These are phyloP conservation scores for Nannochloris sp. DNA, from an alignment of 139 green algal genomes.

Conservation along the genomic window DNA sequence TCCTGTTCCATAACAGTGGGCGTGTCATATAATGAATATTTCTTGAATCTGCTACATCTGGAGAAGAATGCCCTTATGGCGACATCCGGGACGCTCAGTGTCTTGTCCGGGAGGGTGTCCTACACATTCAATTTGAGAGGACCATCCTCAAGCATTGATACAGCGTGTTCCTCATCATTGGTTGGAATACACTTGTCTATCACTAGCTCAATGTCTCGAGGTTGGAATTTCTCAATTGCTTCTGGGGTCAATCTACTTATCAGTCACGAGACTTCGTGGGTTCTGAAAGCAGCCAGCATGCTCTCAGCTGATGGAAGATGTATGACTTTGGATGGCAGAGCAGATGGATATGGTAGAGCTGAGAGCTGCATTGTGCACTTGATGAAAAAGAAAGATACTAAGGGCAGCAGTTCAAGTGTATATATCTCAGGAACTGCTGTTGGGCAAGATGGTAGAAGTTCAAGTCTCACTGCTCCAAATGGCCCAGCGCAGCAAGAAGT, in stretches of 20 bases:
- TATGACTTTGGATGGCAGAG: conserved; percentile 67
- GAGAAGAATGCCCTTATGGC: conserved; percentile 24
- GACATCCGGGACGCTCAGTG: conserved; percentile 32
- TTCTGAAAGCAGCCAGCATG: conserved; percentile 49
- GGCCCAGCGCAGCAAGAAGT: conserved; percentile 76
- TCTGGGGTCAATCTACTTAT: conserved; percentile 46
- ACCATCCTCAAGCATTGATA: conserved; percentile 50
- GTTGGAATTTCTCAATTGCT: background rate
- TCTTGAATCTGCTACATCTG: background rate
- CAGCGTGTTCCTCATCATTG: conserved; percentile 82
- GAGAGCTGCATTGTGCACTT: conserved; percentile 39
- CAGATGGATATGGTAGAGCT: conserved; percentile 66
- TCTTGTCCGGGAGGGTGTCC: conserved; percentile 61
- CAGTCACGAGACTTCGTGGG: conserved; percentile 27
- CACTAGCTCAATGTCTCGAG: conserved; percentile 15
- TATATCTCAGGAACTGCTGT: conserved; percentile 51
- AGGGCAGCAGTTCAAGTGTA: conserved; percentile 2
- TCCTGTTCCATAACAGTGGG: conserved; percentile 19
- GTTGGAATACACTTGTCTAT: conserved; percentile 54
- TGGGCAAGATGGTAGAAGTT: conserved; percentile 84
- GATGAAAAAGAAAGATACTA: conserved; percentile 9
- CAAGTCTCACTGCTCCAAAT: conserved; percentile 76
- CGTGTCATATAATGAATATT: conserved; percentile 24
- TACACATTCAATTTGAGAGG: conserved; percentile 64
- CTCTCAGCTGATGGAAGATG: conserved; percentile 62